These are phyloP conservation scores for Phaffia tasmanica DNA, from an alignment of 768 basidiomycete genomes.

Conservation along the genomic window DNA sequence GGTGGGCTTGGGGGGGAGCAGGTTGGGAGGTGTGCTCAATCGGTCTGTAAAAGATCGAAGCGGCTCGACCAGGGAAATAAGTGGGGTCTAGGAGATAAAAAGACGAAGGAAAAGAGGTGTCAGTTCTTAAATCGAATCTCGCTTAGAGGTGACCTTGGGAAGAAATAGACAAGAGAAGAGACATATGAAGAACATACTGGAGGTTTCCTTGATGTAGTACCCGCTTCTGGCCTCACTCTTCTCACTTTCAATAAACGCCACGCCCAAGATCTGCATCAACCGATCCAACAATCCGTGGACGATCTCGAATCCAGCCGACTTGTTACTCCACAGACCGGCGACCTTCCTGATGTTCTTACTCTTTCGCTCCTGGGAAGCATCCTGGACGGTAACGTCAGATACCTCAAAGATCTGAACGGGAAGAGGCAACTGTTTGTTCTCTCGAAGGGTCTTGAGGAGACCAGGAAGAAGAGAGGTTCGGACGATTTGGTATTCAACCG, in stretches of 20 bases:
- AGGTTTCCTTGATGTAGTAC: constrained; percentile 80
- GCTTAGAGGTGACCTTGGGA: neutral
- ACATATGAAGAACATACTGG: constrained; percentile 48
- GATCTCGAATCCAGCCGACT: constrained; percentile 91
- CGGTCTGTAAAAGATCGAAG: constrained; percentile 72
- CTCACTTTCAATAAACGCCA: constrained; percentile 58
- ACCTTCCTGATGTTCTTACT: constrained; percentile 71
- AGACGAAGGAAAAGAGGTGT: neutral
- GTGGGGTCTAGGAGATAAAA: constrained; percentile 56
- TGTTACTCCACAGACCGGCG: constrained; percentile 89
- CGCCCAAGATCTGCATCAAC: constrained; percentile 89
- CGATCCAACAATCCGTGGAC: constrained; percentile 90
- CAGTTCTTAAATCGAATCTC: neutral
- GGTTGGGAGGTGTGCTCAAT: constrained; percentile 32
- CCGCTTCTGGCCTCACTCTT: constrained; percentile 55
- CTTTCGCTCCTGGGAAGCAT: constrained; percentile 64
- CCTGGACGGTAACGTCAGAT: constrained; percentile 86
- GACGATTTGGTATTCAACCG: constrained; percentile 94
- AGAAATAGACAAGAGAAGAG: neutral
- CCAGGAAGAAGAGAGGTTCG: constrained; percentile 92
- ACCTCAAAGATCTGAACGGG: constrained; percentile 91
- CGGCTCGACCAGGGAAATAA: constrained; percentile 91
- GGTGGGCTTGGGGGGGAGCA: constrained; percentile 22
- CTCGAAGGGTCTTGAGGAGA: constrained; percentile 88
- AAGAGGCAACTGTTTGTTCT: constrained; percentile 85